A percentile compares a stretch with the other conserved stretches of the same genome.
These are phyloP conservation scores for Limnanthes douglasii DNA, from an alignment of 345 rosid genomes.

Conservation along the genomic window DNA sequence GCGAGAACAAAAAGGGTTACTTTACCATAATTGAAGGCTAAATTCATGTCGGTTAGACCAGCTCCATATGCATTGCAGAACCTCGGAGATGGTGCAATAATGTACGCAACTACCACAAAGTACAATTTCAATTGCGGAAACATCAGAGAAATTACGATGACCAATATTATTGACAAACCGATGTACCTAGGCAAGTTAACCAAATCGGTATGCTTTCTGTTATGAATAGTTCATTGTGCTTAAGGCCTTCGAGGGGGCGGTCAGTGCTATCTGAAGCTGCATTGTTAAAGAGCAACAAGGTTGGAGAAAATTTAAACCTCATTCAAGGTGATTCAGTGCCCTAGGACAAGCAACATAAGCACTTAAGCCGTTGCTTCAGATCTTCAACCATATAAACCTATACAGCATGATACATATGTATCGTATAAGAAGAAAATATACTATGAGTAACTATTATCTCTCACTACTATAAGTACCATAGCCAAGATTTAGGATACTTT, in stretches of 20 bases:
- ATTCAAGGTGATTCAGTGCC: no score
- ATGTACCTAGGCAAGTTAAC: conserved; percentile 65
- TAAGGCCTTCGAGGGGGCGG: no score
- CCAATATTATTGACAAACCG: conserved; percentile 49
- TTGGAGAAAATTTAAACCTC: no score
- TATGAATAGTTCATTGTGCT: conserved; percentile 54
- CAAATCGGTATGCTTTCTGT: conserved; percentile 71
- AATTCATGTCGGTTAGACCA: conserved; percentile 93
- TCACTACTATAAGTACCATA: no score
- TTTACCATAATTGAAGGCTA: conserved; percentile 91
- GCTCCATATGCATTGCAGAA: conserved; percentile 97
- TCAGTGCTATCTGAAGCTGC: no score
- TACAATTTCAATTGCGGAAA: conserved; percentile 90
- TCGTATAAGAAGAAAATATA: neutral
- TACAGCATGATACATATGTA: no score
- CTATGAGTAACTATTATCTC: neutral
- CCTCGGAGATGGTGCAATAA: conserved; percentile 75
- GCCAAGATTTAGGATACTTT: no score
- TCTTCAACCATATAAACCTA: no score
- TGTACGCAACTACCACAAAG: conserved; percentile 68
- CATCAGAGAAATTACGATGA: conserved; percentile 59
- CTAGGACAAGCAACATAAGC: no score
- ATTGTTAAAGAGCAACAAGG: no score
- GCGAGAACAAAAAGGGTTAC: conserved; percentile 80
- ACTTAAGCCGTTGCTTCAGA: no score